Conservation (phyloP, 352 stramenopile species). For the Phytophthora quininea region DNA sequence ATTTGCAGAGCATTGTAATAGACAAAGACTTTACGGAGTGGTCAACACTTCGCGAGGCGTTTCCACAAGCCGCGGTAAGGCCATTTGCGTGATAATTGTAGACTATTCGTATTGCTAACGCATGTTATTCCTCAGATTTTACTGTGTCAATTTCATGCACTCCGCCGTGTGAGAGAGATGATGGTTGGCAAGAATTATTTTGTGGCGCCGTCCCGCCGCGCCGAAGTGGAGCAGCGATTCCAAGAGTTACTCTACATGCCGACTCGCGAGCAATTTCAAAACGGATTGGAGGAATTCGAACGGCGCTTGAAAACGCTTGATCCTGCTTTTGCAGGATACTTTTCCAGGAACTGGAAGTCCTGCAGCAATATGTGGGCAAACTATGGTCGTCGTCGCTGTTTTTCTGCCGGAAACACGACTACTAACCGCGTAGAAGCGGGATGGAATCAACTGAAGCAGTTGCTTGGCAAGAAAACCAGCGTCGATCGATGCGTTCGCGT, state of each 20-base stretch:
- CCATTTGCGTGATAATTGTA: background rate
- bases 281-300: background rate
- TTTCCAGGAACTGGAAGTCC: background rate
- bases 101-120: background rate
- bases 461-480: constrained; percentile 4
- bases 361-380: constrained; percentile 2
- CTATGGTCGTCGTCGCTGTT: background rate
- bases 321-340: background rate
- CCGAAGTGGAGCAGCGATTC: background rate
- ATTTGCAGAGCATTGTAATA: background rate
- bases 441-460: constrained; percentile 8
- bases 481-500: constrained; percentile 3
- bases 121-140: background rate
- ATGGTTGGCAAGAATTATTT: background rate
- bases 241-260: background rate
- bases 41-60: constrained; percentile 4
- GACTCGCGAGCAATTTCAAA: background rate
- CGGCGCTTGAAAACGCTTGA: background rate
- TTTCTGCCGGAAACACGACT: constrained; percentile 4
- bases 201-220: background rate
- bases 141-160: constrained; percentile 3
- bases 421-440: constrained; percentile 5
- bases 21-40: constrained; percentile 7
- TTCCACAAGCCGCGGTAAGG: constrained; percentile 1
- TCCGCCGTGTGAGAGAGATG: background rate